Evolutionary conservation across 805 yeast species (phyloP), one percentile per base, ranked within the genome.

Genomic region (Spathaspora passalidarum): DNA sequence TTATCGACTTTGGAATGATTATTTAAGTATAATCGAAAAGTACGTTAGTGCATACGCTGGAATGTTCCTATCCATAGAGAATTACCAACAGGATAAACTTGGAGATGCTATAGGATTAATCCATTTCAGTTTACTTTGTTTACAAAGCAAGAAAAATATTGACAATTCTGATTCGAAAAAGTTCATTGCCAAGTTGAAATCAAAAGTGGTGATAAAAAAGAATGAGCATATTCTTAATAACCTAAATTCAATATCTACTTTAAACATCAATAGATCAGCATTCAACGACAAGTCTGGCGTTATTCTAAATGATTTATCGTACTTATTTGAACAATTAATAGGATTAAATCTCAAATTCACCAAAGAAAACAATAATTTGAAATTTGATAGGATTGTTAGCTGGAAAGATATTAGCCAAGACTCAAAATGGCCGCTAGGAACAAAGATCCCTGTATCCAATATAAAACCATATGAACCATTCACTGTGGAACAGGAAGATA

Each of bases 61-160:
- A 0, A 49, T 69, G n/a, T 69, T 76, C 41, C 58, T 75, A 18
- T 61, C 79, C 0, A 63, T 75, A 32, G 80, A 76, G 40, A 56
- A 62, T 43, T 76, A 76, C 54, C 76, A 75, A 48, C 66, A 74
- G 40, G 62, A 66, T 43, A 65, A 69, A 32, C 43, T 76, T 16
- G 81, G 81, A 6, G 63, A 63, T n/a, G 71, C 77, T 3, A 62
- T 76, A 34, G 81, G 80, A 1, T 60, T 74, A 25, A 52, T 76
- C 2, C 69, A 73, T 46, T 62, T 60, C 38, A 50, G 72, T 18
- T 55, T 72, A 10, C 48, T 72, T 9, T 54, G 59, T 22, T 56
- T 72, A 19, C 77, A 72, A 48, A 65, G 68, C 43, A 69, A 67
- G 49, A 54, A 54, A 3, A 47, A 56, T 25, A 46, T 47, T 4